Conservation (phyloP, 225 moss, liverwort and hornwort species). For the Marchantia paleacea region DNA sequence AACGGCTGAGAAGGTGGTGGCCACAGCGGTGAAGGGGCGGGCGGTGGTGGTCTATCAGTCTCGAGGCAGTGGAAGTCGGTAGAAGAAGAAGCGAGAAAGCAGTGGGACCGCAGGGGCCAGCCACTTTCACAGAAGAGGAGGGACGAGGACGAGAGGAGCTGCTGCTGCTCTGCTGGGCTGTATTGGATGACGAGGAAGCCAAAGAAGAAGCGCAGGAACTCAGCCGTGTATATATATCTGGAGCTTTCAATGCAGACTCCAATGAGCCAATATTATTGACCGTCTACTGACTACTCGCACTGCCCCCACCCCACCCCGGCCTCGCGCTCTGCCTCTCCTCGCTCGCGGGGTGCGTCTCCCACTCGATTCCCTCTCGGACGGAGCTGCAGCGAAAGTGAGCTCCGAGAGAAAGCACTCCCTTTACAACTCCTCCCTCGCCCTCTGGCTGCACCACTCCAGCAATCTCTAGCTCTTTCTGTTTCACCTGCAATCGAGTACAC, state of each 20-base stretch:
- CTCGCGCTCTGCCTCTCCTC: neutral
- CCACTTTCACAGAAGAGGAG: neutral
- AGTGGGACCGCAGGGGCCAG: neutral
- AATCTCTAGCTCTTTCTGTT: constrained; percentile 2
- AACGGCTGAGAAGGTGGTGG: neutral
- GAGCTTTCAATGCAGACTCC: constrained; percentile 7
- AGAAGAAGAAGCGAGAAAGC: neutral
- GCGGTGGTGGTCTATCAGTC: neutral
- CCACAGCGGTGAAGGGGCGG: neutral
- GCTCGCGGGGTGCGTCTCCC: neutral
- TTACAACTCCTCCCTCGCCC: constrained; percentile 3
- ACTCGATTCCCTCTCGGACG: neutral
- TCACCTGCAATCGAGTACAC: constrained; percentile 7
- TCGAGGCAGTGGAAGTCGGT: neutral
- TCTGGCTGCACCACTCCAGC: neutral
- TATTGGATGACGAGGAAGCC: neutral
- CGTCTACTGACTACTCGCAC: neutral
- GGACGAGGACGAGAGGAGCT: neutral
- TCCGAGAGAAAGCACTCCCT: constrained; percentile 5
- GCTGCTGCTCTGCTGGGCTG: too few relatives aligned
- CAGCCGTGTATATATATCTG: neutral
- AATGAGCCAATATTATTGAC: constrained; percentile 5
- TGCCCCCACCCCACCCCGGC: neutral
- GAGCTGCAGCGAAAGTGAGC: constrained; percentile 4
- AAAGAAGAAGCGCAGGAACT: neutral